phyloP scores from a whole-genome alignment of 768 basidiomycete species.

The Steccherinum ochraceum region DNA sequence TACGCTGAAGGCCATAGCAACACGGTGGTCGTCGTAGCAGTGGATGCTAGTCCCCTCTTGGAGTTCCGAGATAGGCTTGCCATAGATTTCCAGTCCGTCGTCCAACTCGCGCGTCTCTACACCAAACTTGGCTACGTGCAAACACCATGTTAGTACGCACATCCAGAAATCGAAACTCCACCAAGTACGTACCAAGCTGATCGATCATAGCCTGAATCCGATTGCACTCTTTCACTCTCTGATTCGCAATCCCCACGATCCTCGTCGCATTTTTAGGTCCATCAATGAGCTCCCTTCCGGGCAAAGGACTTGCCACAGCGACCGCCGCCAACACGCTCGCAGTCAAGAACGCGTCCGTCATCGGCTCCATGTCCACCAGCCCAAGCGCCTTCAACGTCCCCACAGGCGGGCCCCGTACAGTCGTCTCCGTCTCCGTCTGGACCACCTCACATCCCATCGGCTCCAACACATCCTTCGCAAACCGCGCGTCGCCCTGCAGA shows the following conservation, averaged over 20 bases:
- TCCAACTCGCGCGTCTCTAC: slow-evolving; percentile 88
- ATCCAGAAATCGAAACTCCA: no score
- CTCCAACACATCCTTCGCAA: slow-evolving; percentile 88
- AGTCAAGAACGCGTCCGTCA: slow-evolving; percentile 99
- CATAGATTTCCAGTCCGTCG: slow-evolving; percentile 88
- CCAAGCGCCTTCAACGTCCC: slow-evolving; percentile 80
- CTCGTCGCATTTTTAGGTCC: slow-evolving; percentile 48
- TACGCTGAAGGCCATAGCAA: slow-evolving; percentile 97
- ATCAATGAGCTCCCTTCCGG: slow-evolving; percentile 38
- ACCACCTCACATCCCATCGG: slow-evolving; percentile 92
- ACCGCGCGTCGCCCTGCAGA: slow-evolving; percentile 95
- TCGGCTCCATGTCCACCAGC: slow-evolving; percentile 95
- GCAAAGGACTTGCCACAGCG: slow-evolving; percentile 38
- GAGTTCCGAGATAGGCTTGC: slow-evolving; percentile 59
- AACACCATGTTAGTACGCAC: neutral
- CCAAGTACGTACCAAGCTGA: slow-evolving; percentile 76
- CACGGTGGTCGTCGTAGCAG: slow-evolving; percentile 98
- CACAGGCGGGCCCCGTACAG: slow-evolving; percentile 82
- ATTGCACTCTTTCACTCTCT: slow-evolving; percentile 98
- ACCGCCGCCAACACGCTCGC: slow-evolving; percentile 91
- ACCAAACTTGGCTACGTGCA: slow-evolving; percentile 78
- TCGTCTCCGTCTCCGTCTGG: slow-evolving; percentile 85
- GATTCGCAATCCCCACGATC: slow-evolving; percentile 94
- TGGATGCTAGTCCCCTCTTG: slow-evolving; percentile 73
- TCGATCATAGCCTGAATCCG: slow-evolving; percentile 96